These are phyloP conservation scores for Phyllosticta citriasiana DNA, from an alignment of 2,329 filamentous ascomycete species.

Conservation along the genomic window DNA sequence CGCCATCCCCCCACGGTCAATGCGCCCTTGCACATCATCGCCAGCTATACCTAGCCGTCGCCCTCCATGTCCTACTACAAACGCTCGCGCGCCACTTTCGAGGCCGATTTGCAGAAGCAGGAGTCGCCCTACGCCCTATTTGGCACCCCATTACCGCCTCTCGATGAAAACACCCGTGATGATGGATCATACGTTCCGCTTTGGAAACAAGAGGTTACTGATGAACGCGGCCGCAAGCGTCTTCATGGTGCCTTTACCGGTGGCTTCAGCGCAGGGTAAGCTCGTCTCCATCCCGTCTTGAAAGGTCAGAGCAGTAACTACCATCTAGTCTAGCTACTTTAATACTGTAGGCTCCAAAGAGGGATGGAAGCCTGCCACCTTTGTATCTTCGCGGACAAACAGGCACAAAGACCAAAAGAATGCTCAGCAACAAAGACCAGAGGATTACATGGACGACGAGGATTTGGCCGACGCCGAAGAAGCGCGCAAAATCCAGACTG, in stretches of 20 bases:
- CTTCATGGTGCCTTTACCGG: slow-evolving; percentile 95
- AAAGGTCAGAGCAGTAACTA: neutral
- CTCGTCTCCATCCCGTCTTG: slow-evolving; percentile 9
- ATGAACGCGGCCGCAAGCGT: slow-evolving; percentile 81
- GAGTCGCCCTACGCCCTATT: slow-evolving; percentile 68
- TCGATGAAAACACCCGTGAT: slow-evolving; percentile 67
- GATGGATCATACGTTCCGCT: slow-evolving; percentile 86
- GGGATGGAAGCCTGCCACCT: slow-evolving; percentile 88
- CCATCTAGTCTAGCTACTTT: slow-evolving; percentile 51
- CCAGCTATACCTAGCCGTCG: neutral
- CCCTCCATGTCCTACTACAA: slow-evolving; percentile 41
- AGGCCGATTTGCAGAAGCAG: slow-evolving; percentile 58
- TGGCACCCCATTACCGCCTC: slow-evolving; percentile 73
- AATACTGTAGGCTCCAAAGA: slow-evolving; percentile 98
- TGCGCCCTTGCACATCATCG: neutral
- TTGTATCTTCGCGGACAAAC: slow-evolving; percentile 78
- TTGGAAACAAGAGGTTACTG: slow-evolving; percentile 98
- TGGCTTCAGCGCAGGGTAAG: slow-evolving; percentile 90
- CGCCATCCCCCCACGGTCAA: neutral
- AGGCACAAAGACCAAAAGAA: slow-evolving; percentile 59
- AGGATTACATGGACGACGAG: slow-evolving; percentile 98
- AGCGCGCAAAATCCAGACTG: slow-evolving; percentile 61
- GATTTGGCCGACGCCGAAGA: slow-evolving; percentile 82
- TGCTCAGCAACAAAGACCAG: slow-evolving; percentile 50
- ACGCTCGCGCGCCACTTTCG: slow-evolving; percentile 67